Evolutionary conservation across 495 filamentous ascomycete genomes (phyloP).

Genomic region (Massariosphaeria phaeospora): DNA sequence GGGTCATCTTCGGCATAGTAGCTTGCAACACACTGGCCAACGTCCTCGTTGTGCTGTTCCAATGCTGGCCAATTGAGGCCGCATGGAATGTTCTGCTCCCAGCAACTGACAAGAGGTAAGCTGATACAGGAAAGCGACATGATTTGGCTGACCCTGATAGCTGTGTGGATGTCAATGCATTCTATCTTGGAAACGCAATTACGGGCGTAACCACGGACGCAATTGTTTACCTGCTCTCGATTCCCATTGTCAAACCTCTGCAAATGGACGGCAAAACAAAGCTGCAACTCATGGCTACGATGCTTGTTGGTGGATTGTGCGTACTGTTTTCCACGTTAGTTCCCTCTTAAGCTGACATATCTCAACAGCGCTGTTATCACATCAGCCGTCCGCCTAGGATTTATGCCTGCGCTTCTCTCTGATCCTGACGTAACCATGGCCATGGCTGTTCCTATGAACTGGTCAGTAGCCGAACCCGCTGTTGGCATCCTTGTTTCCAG

Average conservation of each 20-base stretch:
- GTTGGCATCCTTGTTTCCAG: constrained; percentile 18
- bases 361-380: constrained; percentile 10
- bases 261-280: constrained; percentile 11
- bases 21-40: constrained; percentile 8
- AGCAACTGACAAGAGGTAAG: constrained; percentile 3
- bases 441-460: constrained; percentile 15
- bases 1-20: constrained; percentile 6
- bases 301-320: constrained; percentile 15
- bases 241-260: constrained; percentile 14
- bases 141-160: background rate
- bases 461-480: constrained; percentile 7
- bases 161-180: constrained; percentile 15
- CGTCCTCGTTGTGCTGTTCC: constrained; percentile 6
- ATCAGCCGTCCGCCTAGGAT: constrained; percentile 11
- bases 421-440: constrained; percentile 4
- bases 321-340: background rate
- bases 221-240: constrained; percentile 9
- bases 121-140: background rate
- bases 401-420: background rate
- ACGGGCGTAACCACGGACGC: constrained; percentile 12
- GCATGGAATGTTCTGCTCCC: constrained; percentile 7
- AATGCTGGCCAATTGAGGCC: constrained; percentile 19
- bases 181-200: constrained; percentile 13
- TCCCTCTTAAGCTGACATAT: background rate
- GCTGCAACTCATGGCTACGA: constrained; percentile 10